Evolutionary conservation across 371 early-diverging fungal species (phyloP).

Genomic region (Lichtheimia hyalospora): DNA sequence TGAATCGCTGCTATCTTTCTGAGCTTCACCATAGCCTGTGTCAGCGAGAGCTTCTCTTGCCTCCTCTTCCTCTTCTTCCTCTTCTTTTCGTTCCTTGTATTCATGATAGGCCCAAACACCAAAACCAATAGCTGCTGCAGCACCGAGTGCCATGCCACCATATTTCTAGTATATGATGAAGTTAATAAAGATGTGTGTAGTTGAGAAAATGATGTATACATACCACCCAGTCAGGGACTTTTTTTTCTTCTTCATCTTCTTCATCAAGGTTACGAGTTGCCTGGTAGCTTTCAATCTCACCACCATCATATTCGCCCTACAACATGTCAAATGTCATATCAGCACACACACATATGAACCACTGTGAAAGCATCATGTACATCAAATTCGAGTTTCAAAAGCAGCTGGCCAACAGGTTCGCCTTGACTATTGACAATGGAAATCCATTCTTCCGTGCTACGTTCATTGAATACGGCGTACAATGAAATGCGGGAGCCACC

Average conservation of each 20-base stretch:
- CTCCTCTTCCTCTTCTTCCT: conserved; percentile 20
- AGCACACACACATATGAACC: neutral
- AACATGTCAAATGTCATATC: neutral
- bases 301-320: conserved; percentile 1
- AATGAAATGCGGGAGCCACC: conserved; percentile 29
- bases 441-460: conserved; percentile 34
- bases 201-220: neutral
- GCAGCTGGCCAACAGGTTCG: conserved; percentile 23
- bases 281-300: neutral
- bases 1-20: neutral
- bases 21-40: conserved; percentile 1
- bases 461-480: conserved; percentile 16
- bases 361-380: conserved; percentile 6
- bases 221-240: conserved; percentile 44
- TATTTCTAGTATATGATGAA: conserved; percentile 27
- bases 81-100: conserved; percentile 30
- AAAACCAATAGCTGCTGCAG: conserved; percentile 39
- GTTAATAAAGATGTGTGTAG: neutral
- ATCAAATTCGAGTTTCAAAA: conserved; percentile 17
- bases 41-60: neutral
- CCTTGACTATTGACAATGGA: conserved; percentile 18
- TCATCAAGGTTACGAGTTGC: neutral
- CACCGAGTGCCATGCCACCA: conserved; percentile 42
- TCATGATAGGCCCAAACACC: conserved; percentile 34
- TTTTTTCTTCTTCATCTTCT: conserved; percentile 17